Conservation (phyloP, 495 filamentous ascomycete genomes). For the Xylaria longipes region DNA sequence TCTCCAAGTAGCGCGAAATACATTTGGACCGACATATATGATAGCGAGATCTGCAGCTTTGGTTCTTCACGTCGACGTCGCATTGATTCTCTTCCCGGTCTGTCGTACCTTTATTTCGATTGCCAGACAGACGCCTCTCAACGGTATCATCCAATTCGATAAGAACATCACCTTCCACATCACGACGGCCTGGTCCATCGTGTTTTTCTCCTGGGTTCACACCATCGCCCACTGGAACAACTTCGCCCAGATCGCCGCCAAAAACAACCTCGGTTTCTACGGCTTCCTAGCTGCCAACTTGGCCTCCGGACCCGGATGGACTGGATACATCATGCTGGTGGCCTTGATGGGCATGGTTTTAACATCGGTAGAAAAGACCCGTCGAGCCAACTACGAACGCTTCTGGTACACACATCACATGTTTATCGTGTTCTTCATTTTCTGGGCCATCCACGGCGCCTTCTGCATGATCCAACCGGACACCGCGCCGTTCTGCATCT, state of each 20-base stretch:
- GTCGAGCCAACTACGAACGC: conserved; percentile 74
- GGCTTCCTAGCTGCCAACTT: conserved; percentile 75
- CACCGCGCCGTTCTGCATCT: conserved; percentile 70
- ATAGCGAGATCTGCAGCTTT: conserved; percentile 74
- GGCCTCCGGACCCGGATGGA: conserved; percentile 77
- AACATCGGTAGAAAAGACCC: conserved; percentile 72
- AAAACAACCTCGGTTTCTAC: conserved; percentile 72
- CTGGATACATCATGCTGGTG: conserved; percentile 78
- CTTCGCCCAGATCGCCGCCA: conserved; percentile 73
- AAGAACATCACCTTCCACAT: conserved; percentile 86
- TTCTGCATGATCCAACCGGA: conserved; percentile 85
- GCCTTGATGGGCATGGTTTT: conserved; percentile 70
- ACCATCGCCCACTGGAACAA: conserved; percentile 84
- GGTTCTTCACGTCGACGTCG: conserved; percentile 76
- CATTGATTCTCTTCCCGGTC: conserved; percentile 76
- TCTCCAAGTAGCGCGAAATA: conserved; percentile 63
- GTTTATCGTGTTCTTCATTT: conserved; percentile 79
- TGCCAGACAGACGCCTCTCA: conserved; percentile 73
- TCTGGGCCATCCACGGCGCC: conserved; percentile 80
- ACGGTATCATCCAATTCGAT: conserved; percentile 80
- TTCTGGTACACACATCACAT: conserved; percentile 85
- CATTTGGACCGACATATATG: conserved; percentile 72
- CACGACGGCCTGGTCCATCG: conserved; percentile 78
- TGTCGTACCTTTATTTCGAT: conserved; percentile 81
- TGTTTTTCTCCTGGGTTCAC: conserved; percentile 82